phyloP scores from a whole-genome alignment of 2,329 filamentous ascomycete species.

The Thielaviopsis musarum region DNA sequence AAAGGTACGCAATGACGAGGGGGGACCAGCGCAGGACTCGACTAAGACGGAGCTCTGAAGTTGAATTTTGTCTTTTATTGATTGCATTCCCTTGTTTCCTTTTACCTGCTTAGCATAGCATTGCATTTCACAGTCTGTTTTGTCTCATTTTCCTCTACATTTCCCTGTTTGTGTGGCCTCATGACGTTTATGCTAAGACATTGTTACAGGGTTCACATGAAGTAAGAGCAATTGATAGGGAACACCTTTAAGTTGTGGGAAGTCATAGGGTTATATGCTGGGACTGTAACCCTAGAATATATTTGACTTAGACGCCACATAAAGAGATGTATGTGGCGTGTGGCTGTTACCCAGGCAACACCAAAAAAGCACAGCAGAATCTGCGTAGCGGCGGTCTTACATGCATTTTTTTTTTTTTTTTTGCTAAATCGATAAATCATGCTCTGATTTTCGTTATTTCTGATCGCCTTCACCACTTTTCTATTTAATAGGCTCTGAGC shows the following conservation, averaged over 20 bases:
- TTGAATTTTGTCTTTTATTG: not conserved
- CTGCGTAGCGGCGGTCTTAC: not conserved
- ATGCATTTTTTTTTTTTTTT: not conserved
- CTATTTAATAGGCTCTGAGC: too few species aligned
- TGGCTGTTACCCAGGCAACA: not conserved
- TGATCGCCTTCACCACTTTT: too few species aligned
- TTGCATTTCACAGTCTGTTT: too few species aligned
- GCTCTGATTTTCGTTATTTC: too few species aligned
- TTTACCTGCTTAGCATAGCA: too few species aligned
- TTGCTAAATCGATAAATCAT: not conserved
- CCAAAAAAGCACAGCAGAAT: not conserved
- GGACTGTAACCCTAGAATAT: not conserved
- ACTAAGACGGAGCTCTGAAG: constrained; percentile 28
- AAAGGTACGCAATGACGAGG: constrained; percentile 26
- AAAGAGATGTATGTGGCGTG: not conserved
- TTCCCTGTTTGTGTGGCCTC: not conserved
- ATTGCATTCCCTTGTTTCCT: too few species aligned
- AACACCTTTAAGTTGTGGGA: not conserved
- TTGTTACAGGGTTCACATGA: not conserved
- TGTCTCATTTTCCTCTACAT: too few species aligned
- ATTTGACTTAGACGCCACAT: not conserved
- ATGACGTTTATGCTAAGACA: not conserved
- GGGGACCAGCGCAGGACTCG: constrained; percentile 27
- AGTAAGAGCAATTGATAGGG: not conserved
- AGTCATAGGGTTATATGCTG: not conserved